Percentiles rank a stretch among this genome's conserved stretches.
These are phyloP conservation scores for Gillenia trifoliata DNA, from an alignment of 306 rosid species.

Conservation along the genomic window DNA sequence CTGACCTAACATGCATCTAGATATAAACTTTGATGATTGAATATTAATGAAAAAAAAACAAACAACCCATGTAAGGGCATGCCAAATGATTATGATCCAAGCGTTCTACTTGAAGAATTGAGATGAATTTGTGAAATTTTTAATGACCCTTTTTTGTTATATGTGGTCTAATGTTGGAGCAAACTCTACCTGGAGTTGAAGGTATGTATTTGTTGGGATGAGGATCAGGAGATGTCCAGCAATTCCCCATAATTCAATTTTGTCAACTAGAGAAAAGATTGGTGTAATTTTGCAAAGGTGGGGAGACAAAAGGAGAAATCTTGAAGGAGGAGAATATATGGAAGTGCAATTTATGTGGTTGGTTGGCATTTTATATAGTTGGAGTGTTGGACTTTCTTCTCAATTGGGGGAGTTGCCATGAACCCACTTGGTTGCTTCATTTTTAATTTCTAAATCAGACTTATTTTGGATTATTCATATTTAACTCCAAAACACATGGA, in stretches of 20 bases:
- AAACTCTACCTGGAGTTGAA: slow-evolving; percentile 40
- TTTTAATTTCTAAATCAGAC: background rate
- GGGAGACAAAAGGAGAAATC: background rate
- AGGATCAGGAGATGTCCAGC: slow-evolving; percentile 37
- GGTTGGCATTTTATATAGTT: background rate
- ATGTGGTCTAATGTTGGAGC: background rate
- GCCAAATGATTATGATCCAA: background rate
- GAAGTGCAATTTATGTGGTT: background rate
- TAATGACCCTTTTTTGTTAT: background rate
- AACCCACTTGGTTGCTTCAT: slow-evolving; percentile 15
- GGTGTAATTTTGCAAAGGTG: background rate
- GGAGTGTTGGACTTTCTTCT: slow-evolving; percentile 3
- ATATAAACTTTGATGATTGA: too few species aligned
- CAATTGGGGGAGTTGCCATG: slow-evolving; percentile 2
- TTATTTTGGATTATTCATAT: background rate
- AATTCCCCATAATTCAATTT: slow-evolving; percentile 46
- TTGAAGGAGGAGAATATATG: background rate
- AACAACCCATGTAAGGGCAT: slow-evolving; percentile 14
- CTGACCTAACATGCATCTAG: background rate
- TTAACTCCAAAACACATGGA: background rate
- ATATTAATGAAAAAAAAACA: background rate
- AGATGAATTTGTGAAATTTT: background rate
- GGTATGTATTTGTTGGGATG: slow-evolving; percentile 2
- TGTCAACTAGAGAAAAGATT: background rate
- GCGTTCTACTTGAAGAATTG: background rate